Percentiles rank a stretch among this genome's conserved stretches.
phyloP scores from a whole-genome alignment of 1,139 yeast genomes.

The Yamadazyma diddensiae region DNA sequence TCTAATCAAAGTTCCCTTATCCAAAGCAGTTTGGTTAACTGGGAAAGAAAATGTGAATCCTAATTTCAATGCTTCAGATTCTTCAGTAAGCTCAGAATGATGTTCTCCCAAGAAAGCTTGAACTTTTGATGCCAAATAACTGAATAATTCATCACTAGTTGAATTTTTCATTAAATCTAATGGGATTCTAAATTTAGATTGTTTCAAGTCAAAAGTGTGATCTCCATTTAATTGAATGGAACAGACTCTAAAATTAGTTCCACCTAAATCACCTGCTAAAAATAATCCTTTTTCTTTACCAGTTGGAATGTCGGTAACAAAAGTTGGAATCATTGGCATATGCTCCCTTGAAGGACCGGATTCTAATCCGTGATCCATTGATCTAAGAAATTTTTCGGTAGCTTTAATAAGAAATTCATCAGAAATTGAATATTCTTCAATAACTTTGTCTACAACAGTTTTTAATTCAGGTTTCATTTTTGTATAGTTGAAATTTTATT shows the following conservation, averaged over 20 bases:
- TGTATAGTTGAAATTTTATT: not conserved
- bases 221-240: slow-evolving; percentile 79
- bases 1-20: slow-evolving; percentile 75
- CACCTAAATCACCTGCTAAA: slow-evolving; percentile 85
- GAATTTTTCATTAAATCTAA: slow-evolving; percentile 60
- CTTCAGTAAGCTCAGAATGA: slow-evolving; percentile 44
- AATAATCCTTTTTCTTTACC: slow-evolving; percentile 78
- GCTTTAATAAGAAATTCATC: slow-evolving; percentile 53
- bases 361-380: slow-evolving; percentile 60
- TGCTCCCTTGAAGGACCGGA: slow-evolving; percentile 37
- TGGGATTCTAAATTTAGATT: slow-evolving; percentile 74
- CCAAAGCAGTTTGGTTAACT: slow-evolving; percentile 75
- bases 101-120: slow-evolving; percentile 59
- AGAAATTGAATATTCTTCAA: slow-evolving; percentile 51
- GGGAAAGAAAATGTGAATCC: slow-evolving; percentile 96
- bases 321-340: slow-evolving; percentile 90
- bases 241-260: slow-evolving; percentile 87
- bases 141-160: slow-evolving; percentile 57
- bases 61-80: slow-evolving; percentile 45
- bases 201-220: slow-evolving; percentile 69
- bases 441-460: slow-evolving; percentile 45
- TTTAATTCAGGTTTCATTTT: slow-evolving; percentile 30
- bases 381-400: slow-evolving; percentile 60
- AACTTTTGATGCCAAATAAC: slow-evolving; percentile 70
- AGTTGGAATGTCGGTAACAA: slow-evolving; percentile 72